Conservation (phyloP, 2,329 filamentous ascomycete genomes). For the Botrytis hyacinthi region DNA sequence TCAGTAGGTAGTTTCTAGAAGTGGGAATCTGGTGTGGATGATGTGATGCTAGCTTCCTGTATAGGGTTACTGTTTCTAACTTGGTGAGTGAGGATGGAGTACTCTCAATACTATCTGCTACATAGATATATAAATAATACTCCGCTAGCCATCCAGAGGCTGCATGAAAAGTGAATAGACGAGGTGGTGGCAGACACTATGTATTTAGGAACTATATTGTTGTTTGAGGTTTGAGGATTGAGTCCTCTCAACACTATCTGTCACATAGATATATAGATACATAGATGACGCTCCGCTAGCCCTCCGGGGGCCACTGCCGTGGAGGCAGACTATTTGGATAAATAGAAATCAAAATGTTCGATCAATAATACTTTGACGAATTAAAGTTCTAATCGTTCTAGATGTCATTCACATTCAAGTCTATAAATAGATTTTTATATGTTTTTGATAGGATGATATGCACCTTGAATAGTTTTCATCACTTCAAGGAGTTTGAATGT, state of each 20-base stretch:
- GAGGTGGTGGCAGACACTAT: no score
- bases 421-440: neutral
- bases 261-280: neutral
- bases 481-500: neutral
- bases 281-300: neutral
- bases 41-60: no score
- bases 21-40: no score
- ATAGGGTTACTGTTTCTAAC: no score
- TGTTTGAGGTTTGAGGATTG: no score
- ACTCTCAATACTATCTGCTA: neutral
- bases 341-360: neutral
- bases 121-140: neutral
- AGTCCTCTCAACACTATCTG: no score
- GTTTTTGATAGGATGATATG: constrained; percentile 3
- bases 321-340: neutral
- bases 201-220: no score
- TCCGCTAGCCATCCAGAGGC: neutral
- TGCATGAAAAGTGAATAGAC: no score
- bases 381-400: neutral
- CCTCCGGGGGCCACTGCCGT: neutral
- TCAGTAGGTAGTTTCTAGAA: no score
- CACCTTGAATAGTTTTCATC: neutral
- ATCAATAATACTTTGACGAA: neutral
- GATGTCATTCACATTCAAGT: neutral
- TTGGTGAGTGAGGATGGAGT: no score